A percentile compares a stretch with the other conserved stretches of the same genome.
phyloP scores from a whole-genome alignment of 768 basidiomycete genomes.

The Lactifluus pinguis region DNA sequence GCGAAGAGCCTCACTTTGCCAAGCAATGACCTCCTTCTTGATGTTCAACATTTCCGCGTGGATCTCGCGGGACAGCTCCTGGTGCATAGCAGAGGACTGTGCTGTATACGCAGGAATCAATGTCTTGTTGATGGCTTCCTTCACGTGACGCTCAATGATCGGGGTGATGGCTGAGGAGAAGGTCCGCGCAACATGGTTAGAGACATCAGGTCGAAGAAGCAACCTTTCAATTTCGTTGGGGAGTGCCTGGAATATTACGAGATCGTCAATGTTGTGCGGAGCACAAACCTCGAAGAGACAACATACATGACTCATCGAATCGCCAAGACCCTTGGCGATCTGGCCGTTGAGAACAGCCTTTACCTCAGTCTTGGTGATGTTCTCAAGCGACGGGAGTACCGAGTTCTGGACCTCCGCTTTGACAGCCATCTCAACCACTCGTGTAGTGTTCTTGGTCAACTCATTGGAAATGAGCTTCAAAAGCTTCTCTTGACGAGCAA shows the following conservation, averaged over 20 bases:
- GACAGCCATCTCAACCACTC: slow-evolving; percentile 84
- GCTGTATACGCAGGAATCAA: slow-evolving; percentile 71
- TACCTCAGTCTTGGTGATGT: slow-evolving; percentile 74
- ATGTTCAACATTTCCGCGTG: slow-evolving; percentile 65
- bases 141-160: slow-evolving; percentile 71
- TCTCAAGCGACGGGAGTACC: slow-evolving; percentile 74
- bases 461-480: slow-evolving; percentile 82
- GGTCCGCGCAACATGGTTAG: slow-evolving; percentile 65
- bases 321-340: slow-evolving; percentile 62
- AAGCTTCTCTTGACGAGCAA: slow-evolving; percentile 80
- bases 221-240: slow-evolving; percentile 75
- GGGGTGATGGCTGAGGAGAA: slow-evolving; percentile 67
- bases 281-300: neutral
- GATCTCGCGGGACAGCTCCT: slow-evolving; percentile 69
- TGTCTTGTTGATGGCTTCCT: slow-evolving; percentile 63
- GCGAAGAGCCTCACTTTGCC: slow-evolving; percentile 73
- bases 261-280: neutral
- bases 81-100: slow-evolving; percentile 68
- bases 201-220: slow-evolving; percentile 66
- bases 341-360: slow-evolving; percentile 70
- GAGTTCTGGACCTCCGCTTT: slow-evolving; percentile 79
- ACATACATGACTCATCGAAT: slow-evolving; percentile 64
- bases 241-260: slow-evolving; percentile 41
- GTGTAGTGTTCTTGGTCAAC: slow-evolving; percentile 78
- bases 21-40: slow-evolving; percentile 70